Conservation (phyloP, 2,329 filamentous ascomycete genomes). For the Aureobasidium subglaciale region DNA sequence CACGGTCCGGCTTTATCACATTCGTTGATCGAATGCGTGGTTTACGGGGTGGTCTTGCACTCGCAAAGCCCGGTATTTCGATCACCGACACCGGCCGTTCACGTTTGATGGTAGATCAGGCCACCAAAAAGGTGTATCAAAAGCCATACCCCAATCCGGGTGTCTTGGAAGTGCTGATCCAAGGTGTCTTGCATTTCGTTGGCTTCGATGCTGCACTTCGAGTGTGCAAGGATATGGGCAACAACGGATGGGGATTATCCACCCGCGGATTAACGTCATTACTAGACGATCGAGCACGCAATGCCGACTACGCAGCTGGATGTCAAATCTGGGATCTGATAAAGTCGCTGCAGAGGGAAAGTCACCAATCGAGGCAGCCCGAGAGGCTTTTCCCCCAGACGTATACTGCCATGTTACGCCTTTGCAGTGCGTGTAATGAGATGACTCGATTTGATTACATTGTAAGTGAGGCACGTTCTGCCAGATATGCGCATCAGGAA, state of each 20-base stretch:
- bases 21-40: constrained; percentile 39
- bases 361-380: background rate
- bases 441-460: constrained; percentile 15
- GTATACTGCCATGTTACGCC: constrained; percentile 22
- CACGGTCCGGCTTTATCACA: constrained; percentile 29
- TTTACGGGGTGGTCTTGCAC: constrained; percentile 30
- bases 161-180: constrained; percentile 37
- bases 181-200: constrained; percentile 37
- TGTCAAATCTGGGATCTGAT: constrained; percentile 39
- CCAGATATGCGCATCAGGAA: constrained; percentile 1
- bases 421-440: constrained; percentile 19
- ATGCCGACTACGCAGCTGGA: constrained; percentile 31
- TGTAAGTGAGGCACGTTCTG: constrained; percentile 15
- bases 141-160: constrained; percentile 38
- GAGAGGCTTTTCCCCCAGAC: constrained; percentile 18
- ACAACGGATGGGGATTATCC: constrained; percentile 41
- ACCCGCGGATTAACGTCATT: constrained; percentile 33
- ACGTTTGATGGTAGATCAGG: constrained; percentile 4
- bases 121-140: constrained; percentile 33
- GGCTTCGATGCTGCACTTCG: constrained; percentile 38
- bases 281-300: constrained; percentile 34
- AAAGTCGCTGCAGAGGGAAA: constrained; percentile 19
- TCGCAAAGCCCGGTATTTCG: constrained; percentile 32
- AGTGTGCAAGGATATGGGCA: constrained; percentile 36
- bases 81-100: constrained; percentile 25